phyloP scores from a whole-genome alignment of 1,284 basidiomycete genomes.

The Puccinia triticina region DNA sequence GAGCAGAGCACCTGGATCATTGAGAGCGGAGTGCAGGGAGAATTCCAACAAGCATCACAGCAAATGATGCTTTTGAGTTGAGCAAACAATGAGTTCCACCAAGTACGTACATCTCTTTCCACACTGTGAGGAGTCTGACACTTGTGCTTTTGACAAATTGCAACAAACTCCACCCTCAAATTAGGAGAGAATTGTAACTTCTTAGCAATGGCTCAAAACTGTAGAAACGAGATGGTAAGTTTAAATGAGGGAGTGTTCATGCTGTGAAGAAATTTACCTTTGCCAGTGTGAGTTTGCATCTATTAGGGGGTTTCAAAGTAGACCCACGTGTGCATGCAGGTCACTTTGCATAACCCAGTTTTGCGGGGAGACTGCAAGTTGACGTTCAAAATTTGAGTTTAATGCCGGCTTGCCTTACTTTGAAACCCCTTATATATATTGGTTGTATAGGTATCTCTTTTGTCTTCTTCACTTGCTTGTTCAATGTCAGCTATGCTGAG shows the following conservation, averaged over 20 bases:
- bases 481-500: not conserved
- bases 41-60: too few species aligned
- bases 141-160: not conserved
- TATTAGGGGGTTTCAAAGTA: too few species aligned
- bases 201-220: slow-evolving; percentile 1
- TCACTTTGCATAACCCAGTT: too few species aligned
- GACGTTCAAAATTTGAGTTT: too few species aligned
- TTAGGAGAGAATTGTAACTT: slow-evolving; percentile 1
- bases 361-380: too few species aligned
- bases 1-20: too few species aligned
- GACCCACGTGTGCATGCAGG: too few species aligned
- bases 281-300: too few species aligned
- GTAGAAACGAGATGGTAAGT: not conserved
- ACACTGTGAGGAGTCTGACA: not conserved
- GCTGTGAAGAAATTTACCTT: too few species aligned
- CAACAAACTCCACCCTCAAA: slow-evolving; percentile 1
- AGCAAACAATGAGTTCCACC: not conserved
- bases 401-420: too few species aligned
- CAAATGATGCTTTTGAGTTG: not conserved
- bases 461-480: not conserved
- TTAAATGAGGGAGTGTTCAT: not conserved
- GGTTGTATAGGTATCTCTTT: not conserved
- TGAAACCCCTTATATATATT: not conserved
- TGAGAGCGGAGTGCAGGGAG: too few species aligned
- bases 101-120: too few species aligned